Base-by-base conservation (phyloP, 2,329 filamentous ascomycete genomes). In the Paecilomyces sp. region DNA sequence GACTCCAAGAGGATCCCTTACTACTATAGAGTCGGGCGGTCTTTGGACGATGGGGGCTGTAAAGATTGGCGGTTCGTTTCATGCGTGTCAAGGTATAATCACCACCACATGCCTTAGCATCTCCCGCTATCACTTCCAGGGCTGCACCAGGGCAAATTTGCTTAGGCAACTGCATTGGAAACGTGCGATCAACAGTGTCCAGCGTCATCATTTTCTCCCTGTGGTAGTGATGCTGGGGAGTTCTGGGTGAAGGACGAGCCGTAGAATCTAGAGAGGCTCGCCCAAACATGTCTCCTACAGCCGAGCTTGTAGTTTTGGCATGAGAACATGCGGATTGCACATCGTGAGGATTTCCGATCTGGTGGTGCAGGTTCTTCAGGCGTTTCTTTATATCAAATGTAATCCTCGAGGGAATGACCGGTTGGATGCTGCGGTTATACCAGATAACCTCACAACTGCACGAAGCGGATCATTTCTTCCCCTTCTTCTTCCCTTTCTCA, bases 401-500 rank as follows among this genome's bases (percentile, higher is more conserved):
- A 22, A n/a, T 3, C 6, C 3, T 18, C 13, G 6, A 47, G 41
- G n/a, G 41, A 47, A 8, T n/a, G 15, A 15, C 15, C 15, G 18
- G n/a, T 2, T 18, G n/a, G n/a, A 47, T 47, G 41, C 2, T 18
- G 15, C 15, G 18, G 41, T n/a, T 47, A 47, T 47, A 18, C n/a
- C 41, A 18, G 41, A 47, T 50, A n/a, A 28, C 13, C 53, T 28
- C 28, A 54, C 12, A 33, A 33, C 31, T 11, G 50, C 31, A 59
- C 15, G 31, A 18, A 60, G 54, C 33, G 56, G 55, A 68, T 71
- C 68, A 75, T 65, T 74, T 76, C 64, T 76, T 79, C 15, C 77
- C 75, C 65, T 80, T 84, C 66, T 82, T 84, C 72, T 80, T 85
- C 57, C 76, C 77, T 69, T 80, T 85, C 58, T 88, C 85, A 18